These are phyloP conservation scores for Coemansia guatemalensis DNA, from an alignment of 192 early-diverging fungal genomes.

Conservation along the genomic window DNA sequence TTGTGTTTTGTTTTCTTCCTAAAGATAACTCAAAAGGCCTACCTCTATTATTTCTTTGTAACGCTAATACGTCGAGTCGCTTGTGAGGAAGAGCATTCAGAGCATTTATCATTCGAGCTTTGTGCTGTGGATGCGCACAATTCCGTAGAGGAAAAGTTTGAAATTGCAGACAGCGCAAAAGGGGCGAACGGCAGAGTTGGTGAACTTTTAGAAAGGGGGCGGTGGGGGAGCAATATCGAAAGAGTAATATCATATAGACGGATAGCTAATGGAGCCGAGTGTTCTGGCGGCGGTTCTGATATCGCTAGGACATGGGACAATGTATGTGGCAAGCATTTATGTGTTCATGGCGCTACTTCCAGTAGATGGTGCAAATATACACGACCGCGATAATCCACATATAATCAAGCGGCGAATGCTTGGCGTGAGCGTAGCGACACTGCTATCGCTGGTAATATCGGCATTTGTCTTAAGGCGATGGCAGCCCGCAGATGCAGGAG, in stretches of 20 bases:
- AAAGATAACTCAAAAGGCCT: too few relatives aligned
- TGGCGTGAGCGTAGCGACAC: slow-evolving; percentile 17
- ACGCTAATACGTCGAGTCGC: too few relatives aligned
- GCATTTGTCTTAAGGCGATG: slow-evolving; percentile 5
- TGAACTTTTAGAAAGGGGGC: too few relatives aligned
- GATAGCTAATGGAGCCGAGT: slow-evolving; percentile 3
- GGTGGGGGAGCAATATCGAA: too few relatives aligned
- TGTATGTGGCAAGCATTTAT: slow-evolving; percentile 40
- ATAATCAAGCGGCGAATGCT: slow-evolving; percentile 33
- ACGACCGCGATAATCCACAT: slow-evolving; percentile 39
- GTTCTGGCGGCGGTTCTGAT: slow-evolving; percentile 10
- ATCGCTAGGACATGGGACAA: slow-evolving; percentile 16
- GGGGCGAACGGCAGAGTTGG: too few relatives aligned
- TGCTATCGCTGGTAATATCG: slow-evolving; percentile 10
- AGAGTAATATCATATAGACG: neutral
- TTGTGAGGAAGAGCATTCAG: too few relatives aligned
- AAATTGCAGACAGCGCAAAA: too few relatives aligned
- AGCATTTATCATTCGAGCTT: too few relatives aligned
- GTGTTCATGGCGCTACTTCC: slow-evolving; percentile 15
- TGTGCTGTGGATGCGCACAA: too few relatives aligned
- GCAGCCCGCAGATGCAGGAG: neutral
- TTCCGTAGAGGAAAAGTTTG: too few relatives aligned
- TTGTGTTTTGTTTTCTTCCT: too few relatives aligned
- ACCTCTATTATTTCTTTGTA: too few relatives aligned
- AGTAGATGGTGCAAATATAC: slow-evolving; percentile 4